Evolutionary conservation across 176 grass and related monocot genomes (phyloP).

Genomic region (Rhipidocladum racemiflorum): DNA sequence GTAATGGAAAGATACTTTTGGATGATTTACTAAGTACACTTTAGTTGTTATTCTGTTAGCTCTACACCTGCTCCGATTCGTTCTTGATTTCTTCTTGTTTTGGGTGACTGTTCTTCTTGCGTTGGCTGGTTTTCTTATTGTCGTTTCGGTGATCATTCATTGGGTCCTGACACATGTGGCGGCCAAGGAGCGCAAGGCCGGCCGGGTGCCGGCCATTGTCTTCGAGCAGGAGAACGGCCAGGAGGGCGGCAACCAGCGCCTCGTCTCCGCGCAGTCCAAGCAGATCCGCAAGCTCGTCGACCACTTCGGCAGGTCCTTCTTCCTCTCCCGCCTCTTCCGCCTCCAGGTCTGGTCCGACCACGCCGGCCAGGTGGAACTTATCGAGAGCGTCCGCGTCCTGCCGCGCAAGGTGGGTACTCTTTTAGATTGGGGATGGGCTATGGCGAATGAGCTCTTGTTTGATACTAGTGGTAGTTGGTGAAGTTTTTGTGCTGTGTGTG

Average conservation of each 20-base stretch:
- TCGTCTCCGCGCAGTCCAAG: constrained; percentile 75
- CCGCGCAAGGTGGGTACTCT: constrained; percentile 62
- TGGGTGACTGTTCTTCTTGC: too few relatives aligned
- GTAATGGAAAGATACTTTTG: too few relatives aligned
- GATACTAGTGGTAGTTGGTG: neutral
- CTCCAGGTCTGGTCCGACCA: constrained; percentile 82
- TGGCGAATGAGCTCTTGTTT: neutral
- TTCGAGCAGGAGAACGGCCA: constrained; percentile 89
- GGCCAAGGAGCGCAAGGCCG: constrained; percentile 73
- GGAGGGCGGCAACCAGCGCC: constrained; percentile 82
- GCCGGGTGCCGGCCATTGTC: constrained; percentile 77
- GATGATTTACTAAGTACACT: too few relatives aligned
- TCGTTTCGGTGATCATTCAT: too few relatives aligned
- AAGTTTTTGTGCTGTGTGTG: neutral
- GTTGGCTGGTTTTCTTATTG: too few relatives aligned
- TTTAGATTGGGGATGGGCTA: neutral
- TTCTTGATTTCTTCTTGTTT: too few relatives aligned
- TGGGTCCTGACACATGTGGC: too few relatives aligned
- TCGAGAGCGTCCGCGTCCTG: constrained; percentile 87
- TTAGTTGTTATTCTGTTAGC: too few relatives aligned
- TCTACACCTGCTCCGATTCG: too few relatives aligned
- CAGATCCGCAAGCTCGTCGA: constrained; percentile 97
- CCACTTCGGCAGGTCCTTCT: constrained; percentile 85
- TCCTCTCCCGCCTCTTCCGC: constrained; percentile 79
- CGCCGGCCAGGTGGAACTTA: constrained; percentile 49